These are phyloP conservation scores for Gonium pectorale DNA, from an alignment of 139 green algal genomes.

Conservation along the genomic window DNA sequence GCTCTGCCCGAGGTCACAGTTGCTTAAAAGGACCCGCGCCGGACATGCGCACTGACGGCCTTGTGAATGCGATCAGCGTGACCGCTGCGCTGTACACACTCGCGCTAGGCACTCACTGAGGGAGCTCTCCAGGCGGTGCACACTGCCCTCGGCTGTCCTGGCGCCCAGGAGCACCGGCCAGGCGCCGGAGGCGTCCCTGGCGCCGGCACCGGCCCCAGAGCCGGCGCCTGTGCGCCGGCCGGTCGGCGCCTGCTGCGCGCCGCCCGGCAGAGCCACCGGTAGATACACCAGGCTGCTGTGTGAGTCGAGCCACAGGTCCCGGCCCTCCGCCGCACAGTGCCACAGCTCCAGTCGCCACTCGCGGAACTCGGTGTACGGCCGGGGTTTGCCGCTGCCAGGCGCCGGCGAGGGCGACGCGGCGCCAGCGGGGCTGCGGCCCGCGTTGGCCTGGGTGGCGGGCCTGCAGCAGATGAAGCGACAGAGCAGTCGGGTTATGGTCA, in stretches of 20 bases:
- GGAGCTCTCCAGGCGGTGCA: constrained; percentile 31
- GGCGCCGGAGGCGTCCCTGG: too few species aligned
- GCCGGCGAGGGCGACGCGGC: background rate
- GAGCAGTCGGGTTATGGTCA: too few species aligned
- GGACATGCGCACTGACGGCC: too few species aligned
- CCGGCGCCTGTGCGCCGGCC: too few species aligned
- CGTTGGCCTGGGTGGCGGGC: background rate
- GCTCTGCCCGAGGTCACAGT: too few species aligned
- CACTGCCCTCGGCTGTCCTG: background rate
- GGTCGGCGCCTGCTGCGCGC: background rate
- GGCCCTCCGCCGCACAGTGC: background rate
- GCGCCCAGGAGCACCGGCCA: constrained; percentile 46
- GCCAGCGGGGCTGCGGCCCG: background rate
- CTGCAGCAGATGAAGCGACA: too few species aligned
- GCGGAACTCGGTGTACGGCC: constrained; percentile 13
- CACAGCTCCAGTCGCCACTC: constrained; percentile 40
- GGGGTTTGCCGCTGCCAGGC: background rate
- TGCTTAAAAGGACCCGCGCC: too few species aligned
- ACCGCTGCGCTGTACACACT: too few species aligned
- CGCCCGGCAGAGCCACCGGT: background rate
- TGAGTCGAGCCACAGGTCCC: constrained; percentile 35
- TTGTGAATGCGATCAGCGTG: too few species aligned
- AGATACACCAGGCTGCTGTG: constrained; percentile 34
- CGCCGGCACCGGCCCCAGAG: too few species aligned
- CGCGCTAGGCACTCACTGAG: constrained; percentile 38